Evolutionary conservation across 2,329 filamentous ascomycete species (phyloP).

Genomic region (Stagonosporopsis tanaceti): DNA sequence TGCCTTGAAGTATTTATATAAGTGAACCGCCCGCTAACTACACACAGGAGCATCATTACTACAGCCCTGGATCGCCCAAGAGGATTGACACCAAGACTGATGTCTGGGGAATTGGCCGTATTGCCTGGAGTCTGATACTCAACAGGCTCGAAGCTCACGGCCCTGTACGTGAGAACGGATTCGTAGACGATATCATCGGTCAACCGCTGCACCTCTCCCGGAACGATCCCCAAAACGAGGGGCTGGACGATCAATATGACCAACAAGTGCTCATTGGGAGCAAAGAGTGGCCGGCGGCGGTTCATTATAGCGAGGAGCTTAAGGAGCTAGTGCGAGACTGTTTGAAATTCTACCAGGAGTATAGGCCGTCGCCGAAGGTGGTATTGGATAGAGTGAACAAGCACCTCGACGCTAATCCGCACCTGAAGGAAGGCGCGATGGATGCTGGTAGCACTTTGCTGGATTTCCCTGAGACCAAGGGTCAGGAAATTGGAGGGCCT

Average conservation of each 20-base stretch:
- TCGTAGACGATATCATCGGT: neutral
- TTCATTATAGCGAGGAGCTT: neutral
- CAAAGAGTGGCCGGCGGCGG: neutral
- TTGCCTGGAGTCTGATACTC: slow-evolving; percentile 4
- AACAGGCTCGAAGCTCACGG: neutral
- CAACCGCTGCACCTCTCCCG: neutral
- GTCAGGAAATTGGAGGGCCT: neutral
- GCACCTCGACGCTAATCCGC: neutral
- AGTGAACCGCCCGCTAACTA: neutral
- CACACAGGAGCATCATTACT: neutral
- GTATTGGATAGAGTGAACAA: neutral
- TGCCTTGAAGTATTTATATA: neutral
- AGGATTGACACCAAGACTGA: slow-evolving; percentile 1
- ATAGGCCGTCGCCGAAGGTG: neutral
- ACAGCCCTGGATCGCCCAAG: neutral
- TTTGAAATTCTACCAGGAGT: neutral
- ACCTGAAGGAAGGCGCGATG: neutral
- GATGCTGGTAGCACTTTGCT: neutral
- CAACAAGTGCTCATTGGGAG: neutral
- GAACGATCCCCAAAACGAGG: neutral
- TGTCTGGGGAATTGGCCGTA: slow-evolving; percentile 8
- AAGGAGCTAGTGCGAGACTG: neutral
- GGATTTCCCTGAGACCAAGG: neutral
- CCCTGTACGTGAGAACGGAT: neutral
- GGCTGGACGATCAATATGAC: neutral